Percentiles rank a stretch among this genome's conserved stretches.
Conservation (phyloP, 2,329 filamentous ascomycete genomes). For the Myotisia sp. region DNA sequence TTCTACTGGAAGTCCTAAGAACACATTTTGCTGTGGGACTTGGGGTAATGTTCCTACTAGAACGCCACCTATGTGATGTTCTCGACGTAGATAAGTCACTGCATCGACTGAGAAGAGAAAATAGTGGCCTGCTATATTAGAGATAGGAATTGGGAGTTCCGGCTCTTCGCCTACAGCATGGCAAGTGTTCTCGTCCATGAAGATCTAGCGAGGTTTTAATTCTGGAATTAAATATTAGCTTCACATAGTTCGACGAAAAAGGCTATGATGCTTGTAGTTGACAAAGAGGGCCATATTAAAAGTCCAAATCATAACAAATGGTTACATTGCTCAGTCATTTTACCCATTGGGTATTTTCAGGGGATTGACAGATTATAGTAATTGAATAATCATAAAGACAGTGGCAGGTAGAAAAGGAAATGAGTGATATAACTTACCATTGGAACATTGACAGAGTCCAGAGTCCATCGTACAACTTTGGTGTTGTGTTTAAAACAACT, state of each 20-base stretch:
- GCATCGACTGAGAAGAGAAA: constrained; percentile 78
- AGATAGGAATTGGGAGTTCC: constrained; percentile 58
- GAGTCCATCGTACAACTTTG: constrained; percentile 4
- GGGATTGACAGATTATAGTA: constrained; percentile 68
- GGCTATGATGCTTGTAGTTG: constrained; percentile 4
- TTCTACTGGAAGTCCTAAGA: constrained; percentile 75
- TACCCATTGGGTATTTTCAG: constrained; percentile 43
- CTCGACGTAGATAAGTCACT: constrained; percentile 61
- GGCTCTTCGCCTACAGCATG: constrained; percentile 19
- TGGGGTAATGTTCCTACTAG: constrained; percentile 80
- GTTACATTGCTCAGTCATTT: constrained; percentile 29
- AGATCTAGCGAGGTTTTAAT: too few species aligned
- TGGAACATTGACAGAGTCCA: constrained; percentile 8
- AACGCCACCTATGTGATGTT: constrained; percentile 72
- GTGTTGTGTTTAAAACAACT: too few species aligned
- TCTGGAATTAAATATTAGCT: too few species aligned
- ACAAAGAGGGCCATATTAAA: too few species aligned
- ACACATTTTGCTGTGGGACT: constrained; percentile 86
- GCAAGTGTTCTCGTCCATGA: constrained; percentile 1
- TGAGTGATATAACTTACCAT: constrained; percentile 20
- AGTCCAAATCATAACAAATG: constrained; percentile 14
- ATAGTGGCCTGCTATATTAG: constrained; percentile 64
- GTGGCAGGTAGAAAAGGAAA: not conserved
- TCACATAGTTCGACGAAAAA: constrained; percentile 2
- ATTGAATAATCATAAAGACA: constrained; percentile 47